phyloP scores from a whole-genome alignment of 2,329 filamentous ascomycete species.

The Aspergillus ochraceus region DNA sequence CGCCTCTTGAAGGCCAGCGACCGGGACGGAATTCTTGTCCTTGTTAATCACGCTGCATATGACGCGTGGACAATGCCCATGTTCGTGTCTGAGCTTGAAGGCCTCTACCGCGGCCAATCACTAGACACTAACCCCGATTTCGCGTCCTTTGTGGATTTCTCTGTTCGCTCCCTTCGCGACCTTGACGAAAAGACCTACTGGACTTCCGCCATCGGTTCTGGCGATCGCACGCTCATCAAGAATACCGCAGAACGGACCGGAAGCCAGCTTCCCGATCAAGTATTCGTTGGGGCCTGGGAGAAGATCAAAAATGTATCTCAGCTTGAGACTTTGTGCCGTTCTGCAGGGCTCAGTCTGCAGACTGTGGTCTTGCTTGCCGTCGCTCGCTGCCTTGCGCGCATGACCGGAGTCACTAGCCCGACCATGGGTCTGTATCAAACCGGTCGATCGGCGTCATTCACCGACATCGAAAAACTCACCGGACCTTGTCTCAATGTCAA shows the following conservation, averaged over 20 bases:
- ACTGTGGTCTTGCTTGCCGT: conserved; percentile 30
- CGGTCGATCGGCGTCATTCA: conserved; percentile 30
- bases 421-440: conserved; percentile 34
- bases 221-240: conserved; percentile 22
- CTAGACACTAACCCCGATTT: conserved; percentile 19
- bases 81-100: conserved; percentile 30
- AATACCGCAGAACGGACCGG: neutral
- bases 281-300: conserved; percentile 25
- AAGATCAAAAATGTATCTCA: conserved; percentile 23
- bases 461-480: conserved; percentile 24
- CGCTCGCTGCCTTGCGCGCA: conserved; percentile 24
- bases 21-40: conserved; percentile 30
- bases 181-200: conserved; percentile 25
- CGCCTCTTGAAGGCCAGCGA: conserved; percentile 27
- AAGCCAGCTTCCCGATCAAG: conserved; percentile 5
- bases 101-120: conserved; percentile 23
- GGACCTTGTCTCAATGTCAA: conserved; percentile 34
- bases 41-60: conserved; percentile 38
- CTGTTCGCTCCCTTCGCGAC: conserved; percentile 18
- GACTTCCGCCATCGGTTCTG: conserved; percentile 17
- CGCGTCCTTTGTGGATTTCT: conserved; percentile 25
- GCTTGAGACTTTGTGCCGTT: conserved; percentile 22
- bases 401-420: conserved; percentile 20
- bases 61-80: conserved; percentile 39
- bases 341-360: conserved; percentile 24